These are phyloP conservation scores for Saturnispora diversa DNA, from an alignment of 805 yeast species.

Conservation along the genomic window DNA sequence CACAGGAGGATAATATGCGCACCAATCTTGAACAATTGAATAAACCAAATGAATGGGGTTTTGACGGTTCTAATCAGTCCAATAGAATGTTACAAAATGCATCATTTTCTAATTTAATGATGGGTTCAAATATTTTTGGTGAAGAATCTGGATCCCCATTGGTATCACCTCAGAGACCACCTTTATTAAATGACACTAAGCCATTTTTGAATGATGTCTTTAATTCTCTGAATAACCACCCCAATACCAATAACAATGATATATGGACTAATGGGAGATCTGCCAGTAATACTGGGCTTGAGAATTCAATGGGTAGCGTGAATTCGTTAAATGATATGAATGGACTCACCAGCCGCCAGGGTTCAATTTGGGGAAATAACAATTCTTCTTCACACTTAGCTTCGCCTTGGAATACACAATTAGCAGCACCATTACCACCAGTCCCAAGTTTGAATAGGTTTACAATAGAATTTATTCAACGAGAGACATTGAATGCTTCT, in stretches of 20 bases:
- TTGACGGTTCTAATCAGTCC: no score
- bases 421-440: neutral
- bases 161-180: neutral
- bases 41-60: neutral
- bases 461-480: constrained; percentile 25
- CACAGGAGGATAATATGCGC: no score
- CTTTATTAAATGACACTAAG: neutral
- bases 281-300: neutral
- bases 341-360: constrained; percentile 1
- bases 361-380: constrained; percentile 7
- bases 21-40: no score
- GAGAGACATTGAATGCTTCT: constrained; percentile 36
- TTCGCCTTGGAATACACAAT: neutral
- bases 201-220: constrained; percentile 4
- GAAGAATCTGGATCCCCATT: no score
- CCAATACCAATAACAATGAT: neutral
- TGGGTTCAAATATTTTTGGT: no score
- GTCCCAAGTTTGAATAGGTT: neutral
- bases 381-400: neutral
- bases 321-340: neutral
- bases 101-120: no score
- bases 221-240: neutral
- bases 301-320: no score
- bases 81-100: no score
- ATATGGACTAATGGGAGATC: constrained; percentile 5